Evolutionary conservation across 768 basidiomycete species (phyloP).

Genomic region (Amyloporia xantha): DNA sequence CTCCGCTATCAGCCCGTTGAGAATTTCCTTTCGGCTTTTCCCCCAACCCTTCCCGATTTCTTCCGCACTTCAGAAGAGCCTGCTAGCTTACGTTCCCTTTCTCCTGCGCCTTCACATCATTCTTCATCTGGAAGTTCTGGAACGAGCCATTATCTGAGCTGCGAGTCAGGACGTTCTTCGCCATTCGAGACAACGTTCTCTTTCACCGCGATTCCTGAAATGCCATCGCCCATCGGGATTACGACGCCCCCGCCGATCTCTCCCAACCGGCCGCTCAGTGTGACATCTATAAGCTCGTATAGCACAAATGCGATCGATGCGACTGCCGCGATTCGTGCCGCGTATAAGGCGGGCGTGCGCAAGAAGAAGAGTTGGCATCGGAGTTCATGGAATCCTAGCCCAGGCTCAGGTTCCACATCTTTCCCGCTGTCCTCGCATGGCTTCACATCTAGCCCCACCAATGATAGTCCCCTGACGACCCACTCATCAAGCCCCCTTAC

Average conservation of each 20-base stretch:
- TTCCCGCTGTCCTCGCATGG: neutral
- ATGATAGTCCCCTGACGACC: neutral
- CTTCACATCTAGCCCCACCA: neutral
- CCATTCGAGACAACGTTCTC: slow-evolving; percentile 15
- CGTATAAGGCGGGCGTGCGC: slow-evolving; percentile 42
- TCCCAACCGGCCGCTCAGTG: slow-evolving; percentile 13
- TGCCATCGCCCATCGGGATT: slow-evolving; percentile 7
- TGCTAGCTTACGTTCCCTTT: slow-evolving; percentile 13
- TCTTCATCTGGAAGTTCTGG: slow-evolving; percentile 15
- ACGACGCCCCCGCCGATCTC: slow-evolving; percentile 6
- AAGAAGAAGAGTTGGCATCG: slow-evolving; percentile 42
- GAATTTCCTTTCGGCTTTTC: slow-evolving; percentile 48
- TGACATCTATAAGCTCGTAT: slow-evolving; percentile 11
- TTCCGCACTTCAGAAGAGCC: slow-evolving; percentile 22
- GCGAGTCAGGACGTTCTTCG: slow-evolving; percentile 20
- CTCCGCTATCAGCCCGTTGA: slow-evolving; percentile 20
- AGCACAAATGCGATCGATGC: slow-evolving; percentile 20
- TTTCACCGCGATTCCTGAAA: neutral
- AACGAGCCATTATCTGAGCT: slow-evolving; percentile 21
- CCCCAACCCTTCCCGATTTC: slow-evolving; percentile 46
- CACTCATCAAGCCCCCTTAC: slow-evolving; percentile 1
- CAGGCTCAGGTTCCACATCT: neutral
- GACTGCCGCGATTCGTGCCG: slow-evolving; percentile 43
- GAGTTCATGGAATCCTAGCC: slow-evolving; percentile 39
- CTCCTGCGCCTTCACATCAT: slow-evolving; percentile 11